Percentiles rank a stretch among this genome's conserved stretches.
These are phyloP conservation scores for Lepiota brunneoincarnata DNA, from an alignment of 768 basidiomycete genomes.

Conservation along the genomic window DNA sequence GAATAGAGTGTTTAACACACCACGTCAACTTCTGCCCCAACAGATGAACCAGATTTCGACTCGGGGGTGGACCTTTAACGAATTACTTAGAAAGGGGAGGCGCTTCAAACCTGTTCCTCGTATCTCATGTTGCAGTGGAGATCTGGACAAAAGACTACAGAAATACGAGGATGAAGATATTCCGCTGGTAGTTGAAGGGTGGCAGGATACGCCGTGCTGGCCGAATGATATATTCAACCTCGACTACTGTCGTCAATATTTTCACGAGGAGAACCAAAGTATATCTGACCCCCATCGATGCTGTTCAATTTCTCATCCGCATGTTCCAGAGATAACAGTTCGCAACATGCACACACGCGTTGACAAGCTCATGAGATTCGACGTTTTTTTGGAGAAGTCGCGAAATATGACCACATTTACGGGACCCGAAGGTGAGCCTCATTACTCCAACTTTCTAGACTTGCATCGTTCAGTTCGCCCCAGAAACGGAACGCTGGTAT, in stretches of 20 bases:
- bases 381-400: slow-evolving; percentile 50
- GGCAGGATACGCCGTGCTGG: slow-evolving; percentile 58
- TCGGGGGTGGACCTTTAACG: slow-evolving; percentile 48
- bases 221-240: slow-evolving; percentile 48
- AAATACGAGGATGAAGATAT: slow-evolving; percentile 47
- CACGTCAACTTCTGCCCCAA: no score
- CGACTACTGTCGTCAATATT: slow-evolving; percentile 47
- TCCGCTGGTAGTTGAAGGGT: slow-evolving; percentile 65
- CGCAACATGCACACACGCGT: slow-evolving; percentile 60
- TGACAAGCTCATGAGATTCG: slow-evolving; percentile 50
- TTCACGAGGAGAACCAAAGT: slow-evolving; percentile 1
- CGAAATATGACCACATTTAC: slow-evolving; percentile 33
- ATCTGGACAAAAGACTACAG: slow-evolving; percentile 33
- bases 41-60: slow-evolving; percentile 29
- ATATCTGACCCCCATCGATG: not conserved
- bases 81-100: slow-evolving; percentile 31
- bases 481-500: slow-evolving; percentile 64
- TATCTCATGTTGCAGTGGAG: slow-evolving; percentile 32
- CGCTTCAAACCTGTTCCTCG: slow-evolving; percentile 37
- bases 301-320: not conserved
- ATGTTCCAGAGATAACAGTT: slow-evolving; percentile 47
- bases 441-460: not conserved
- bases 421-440: slow-evolving; percentile 33
- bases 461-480: not conserved
- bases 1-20: not conserved